Conservation (phyloP, 2,329 filamentous ascomycete species). For the Botryotinia convoluta region DNA sequence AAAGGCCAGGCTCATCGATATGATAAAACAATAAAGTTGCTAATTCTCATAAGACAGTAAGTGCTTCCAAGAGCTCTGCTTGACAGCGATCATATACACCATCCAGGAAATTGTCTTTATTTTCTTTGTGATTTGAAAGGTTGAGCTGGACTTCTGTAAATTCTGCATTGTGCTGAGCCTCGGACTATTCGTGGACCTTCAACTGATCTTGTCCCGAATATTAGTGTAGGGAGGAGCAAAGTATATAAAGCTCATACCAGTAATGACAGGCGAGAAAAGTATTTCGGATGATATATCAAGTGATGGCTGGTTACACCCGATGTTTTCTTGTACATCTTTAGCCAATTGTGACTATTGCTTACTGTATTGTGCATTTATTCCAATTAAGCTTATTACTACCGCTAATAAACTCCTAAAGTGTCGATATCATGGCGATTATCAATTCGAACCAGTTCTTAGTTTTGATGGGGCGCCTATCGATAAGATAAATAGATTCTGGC, state of each 20-base stretch:
- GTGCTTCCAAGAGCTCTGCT: neutral
- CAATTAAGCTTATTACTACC: slow-evolving; percentile 14
- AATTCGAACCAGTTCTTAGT: neutral
- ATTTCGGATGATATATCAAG: neutral
- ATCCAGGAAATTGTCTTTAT: neutral
- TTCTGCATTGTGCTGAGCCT: neutral
- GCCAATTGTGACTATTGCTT: neutral
- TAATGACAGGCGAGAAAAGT: neutral
- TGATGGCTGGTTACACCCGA: neutral
- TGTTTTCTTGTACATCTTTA: neutral
- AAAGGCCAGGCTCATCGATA: neutral
- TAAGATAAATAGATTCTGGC: neutral
- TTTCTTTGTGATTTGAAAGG: neutral
- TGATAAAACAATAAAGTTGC: neutral
- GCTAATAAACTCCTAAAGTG: neutral
- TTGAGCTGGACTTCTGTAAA: neutral
- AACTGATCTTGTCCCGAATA: neutral
- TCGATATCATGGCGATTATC: neutral
- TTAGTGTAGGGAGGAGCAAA: neutral
- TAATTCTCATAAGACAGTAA: neutral
- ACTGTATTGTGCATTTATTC: neutral
- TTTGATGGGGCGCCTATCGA: neutral
- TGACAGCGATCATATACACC: neutral
- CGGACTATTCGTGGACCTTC: too few relatives aligned
- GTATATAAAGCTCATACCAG: neutral